These are phyloP conservation scores for Mortierella alpina DNA, from an alignment of 192 early-diverging fungal genomes.

Conservation along the genomic window DNA sequence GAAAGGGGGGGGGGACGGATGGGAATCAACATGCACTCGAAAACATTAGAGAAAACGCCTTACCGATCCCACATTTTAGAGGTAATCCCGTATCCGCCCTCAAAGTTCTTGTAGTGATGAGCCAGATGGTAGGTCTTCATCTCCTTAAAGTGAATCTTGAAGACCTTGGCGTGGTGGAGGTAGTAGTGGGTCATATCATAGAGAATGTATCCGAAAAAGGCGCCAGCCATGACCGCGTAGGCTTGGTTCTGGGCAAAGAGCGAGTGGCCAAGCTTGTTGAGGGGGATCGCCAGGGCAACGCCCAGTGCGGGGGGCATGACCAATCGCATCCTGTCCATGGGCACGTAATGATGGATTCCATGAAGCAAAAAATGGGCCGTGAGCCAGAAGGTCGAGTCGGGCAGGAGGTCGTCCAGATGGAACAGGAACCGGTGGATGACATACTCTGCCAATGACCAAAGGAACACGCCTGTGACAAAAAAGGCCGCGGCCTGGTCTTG, in stretches of 20 bases:
- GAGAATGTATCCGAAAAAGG: slow-evolving; percentile 84
- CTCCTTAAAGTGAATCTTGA: slow-evolving; percentile 75
- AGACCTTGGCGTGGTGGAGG: slow-evolving; percentile 89
- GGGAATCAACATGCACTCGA: background rate
- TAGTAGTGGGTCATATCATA: slow-evolving; percentile 96
- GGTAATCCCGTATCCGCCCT: slow-evolving; percentile 90
- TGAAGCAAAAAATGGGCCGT: slow-evolving; percentile 90
- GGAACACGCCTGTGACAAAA: slow-evolving; percentile 74
- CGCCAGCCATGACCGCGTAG: slow-evolving; percentile 79
- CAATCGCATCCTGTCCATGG: slow-evolving; percentile 97
- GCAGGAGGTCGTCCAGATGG: slow-evolving; percentile 89
- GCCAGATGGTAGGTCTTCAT: slow-evolving; percentile 96
- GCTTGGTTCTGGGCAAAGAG: slow-evolving; percentile 74
- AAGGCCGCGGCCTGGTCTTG: slow-evolving; percentile 54
- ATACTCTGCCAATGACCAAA: slow-evolving; percentile 94
- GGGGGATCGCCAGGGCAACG: slow-evolving; percentile 71
- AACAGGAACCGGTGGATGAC: slow-evolving; percentile 92
- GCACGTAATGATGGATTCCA: slow-evolving; percentile 96
- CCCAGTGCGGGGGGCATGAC: slow-evolving; percentile 95
- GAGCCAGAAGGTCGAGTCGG: slow-evolving; percentile 83
- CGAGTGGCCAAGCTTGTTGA: slow-evolving; percentile 62
- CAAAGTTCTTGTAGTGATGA: slow-evolving; percentile 94
- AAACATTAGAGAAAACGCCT: background rate
- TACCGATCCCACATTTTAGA: slow-evolving; percentile 87
- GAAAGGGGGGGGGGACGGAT: background rate